Base-by-base conservation (phyloP, 176 grass and related monocot genomes). In the Phoenix dactylifera region DNA sequence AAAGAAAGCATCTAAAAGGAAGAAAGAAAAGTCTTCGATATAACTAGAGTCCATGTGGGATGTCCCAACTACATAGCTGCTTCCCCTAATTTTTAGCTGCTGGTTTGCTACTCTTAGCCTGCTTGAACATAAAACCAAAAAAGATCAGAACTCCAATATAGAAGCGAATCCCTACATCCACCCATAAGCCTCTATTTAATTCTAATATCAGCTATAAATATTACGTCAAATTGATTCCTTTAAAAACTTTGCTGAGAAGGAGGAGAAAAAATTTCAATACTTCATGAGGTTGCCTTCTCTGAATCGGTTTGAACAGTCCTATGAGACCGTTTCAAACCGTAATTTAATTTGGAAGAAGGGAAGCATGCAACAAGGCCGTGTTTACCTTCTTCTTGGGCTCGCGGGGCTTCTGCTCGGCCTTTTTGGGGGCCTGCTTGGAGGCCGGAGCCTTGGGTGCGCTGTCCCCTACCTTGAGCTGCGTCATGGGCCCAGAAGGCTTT, bases 301-400 rank as follows among this genome's bases (percentile, higher is more conserved):
- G 28, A 30, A 30, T 30, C 6, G 28, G 28, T 30, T 30, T 30
- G 6, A 30, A 4, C 28, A 30, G 6, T 30, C 28, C 5, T 7
- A 30, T 6, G 28, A 30, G 28, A 30, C 28, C 26, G 4, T 0
- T 28, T 28, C 26, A 20, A 20, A 20, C 20, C 26, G 26, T 28
- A 28, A 28, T 28, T 28, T n/a, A n/a, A n/a, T n/a, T 28, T 28
- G 26, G 26, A 28, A 28, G 5, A 3, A 28, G 26, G 4, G 26
- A 28, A 28, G 26, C 26, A 20, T 20, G 20, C 20, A 20, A 25
- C 24, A 3, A 6, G 1, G 5, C 9, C 35, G 7, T 39, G 9
- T 50, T 26, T 89, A 87, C 90, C 90, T 81, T 90, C 79, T 89
- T 95, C 65, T 87, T 95, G 17, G 80, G 61, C 24, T 87, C 83